phyloP scores from a whole-genome alignment of 1,284 basidiomycete species.

The Ceratobasidium sp. region DNA sequence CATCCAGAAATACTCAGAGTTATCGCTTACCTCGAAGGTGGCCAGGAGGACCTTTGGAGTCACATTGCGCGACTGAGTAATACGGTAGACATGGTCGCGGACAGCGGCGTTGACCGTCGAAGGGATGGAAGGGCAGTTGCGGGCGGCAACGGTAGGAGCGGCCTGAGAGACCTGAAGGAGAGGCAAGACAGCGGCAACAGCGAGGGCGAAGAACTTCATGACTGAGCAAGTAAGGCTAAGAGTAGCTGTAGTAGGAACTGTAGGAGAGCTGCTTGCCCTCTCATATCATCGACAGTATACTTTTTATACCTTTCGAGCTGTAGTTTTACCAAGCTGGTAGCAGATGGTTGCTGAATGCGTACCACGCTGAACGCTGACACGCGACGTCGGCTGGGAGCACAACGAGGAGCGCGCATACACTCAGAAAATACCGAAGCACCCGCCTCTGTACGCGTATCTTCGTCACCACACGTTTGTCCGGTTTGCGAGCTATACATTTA shows the following conservation, averaged over 20 bases:
- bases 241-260: neutral
- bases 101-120: too few species aligned
- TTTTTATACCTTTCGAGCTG: conserved; percentile 19
- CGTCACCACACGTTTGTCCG: neutral
- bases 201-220: too few species aligned
- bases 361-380: conserved; percentile 26
- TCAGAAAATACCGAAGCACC: neutral
- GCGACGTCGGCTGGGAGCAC: conserved; percentile 12
- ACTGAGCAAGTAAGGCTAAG: neutral
- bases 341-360: neutral
- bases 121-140: too few species aligned
- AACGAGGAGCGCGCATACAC: conserved; percentile 27
- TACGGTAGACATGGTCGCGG: too few species aligned
- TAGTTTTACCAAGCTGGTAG: neutral
- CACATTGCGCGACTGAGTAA: conserved; percentile 32
- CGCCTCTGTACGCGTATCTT: conserved; percentile 23
- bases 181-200: too few species aligned
- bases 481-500: too few species aligned
- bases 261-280: neutral
- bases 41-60: conserved; percentile 34
- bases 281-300: neutral
- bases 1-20: neutral
- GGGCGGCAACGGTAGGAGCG: too few species aligned
- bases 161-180: too few species aligned
- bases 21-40: conserved; percentile 38